Percentiles rank a stretch among this genome's conserved stretches.
Conservation (phyloP, 257 asterid genomes). For the Paulownia fortunei region DNA sequence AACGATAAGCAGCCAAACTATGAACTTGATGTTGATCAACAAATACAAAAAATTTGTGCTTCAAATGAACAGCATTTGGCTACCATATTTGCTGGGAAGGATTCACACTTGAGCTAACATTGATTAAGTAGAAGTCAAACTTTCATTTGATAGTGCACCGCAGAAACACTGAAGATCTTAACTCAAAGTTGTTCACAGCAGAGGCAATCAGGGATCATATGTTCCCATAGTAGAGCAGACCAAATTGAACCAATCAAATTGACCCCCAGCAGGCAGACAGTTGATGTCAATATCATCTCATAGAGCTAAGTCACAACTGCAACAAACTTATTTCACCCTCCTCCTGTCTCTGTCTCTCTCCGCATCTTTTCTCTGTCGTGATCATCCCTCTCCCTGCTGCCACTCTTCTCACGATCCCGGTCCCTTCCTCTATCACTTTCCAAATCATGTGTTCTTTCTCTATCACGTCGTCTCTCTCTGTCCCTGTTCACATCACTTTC, state of each 20-base stretch:
- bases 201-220: too few relatives aligned
- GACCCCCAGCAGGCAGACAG: too few relatives aligned
- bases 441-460: constrained; percentile 51
- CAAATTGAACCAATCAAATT: too few relatives aligned
- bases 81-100: constrained; percentile 16
- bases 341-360: constrained; percentile 76
- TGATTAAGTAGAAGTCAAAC: not conserved
- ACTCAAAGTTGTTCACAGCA: too few relatives aligned
- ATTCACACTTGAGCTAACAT: constrained; percentile 19
- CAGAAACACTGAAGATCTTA: not conserved
- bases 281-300: not conserved
- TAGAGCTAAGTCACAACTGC: not conserved
- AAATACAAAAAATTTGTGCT: constrained; percentile 36
- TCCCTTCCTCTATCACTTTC: too few relatives aligned
- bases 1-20: not conserved
- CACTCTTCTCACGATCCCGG: constrained; percentile 62
- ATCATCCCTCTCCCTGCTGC: constrained; percentile 79
- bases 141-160: constrained; percentile 11
- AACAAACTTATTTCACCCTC: constrained; percentile 54
- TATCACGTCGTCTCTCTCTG: constrained; percentile 58
- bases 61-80: constrained; percentile 12
- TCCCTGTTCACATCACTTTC: constrained; percentile 59
- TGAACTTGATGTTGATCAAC: not conserved
- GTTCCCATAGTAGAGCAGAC: too few relatives aligned
- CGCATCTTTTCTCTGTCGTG: constrained; percentile 70